These are phyloP conservation scores for Sporobolomyces phaffii DNA, from an alignment of 768 basidiomycete genomes.

Conservation along the genomic window DNA sequence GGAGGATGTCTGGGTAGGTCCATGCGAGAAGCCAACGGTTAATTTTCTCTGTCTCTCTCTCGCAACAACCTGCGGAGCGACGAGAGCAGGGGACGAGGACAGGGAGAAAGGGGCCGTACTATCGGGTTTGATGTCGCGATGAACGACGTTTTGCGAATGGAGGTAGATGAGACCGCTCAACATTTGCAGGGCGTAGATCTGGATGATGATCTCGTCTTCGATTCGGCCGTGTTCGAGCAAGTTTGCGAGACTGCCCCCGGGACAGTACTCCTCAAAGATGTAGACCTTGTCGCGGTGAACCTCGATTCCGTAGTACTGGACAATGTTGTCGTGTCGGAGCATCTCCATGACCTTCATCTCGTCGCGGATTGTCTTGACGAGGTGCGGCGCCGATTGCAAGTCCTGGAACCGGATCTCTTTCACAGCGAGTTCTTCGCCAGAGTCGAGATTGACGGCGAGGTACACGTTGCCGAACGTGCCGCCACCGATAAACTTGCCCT, in stretches of 20 bases:
- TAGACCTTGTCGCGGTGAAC: conserved; percentile 98
- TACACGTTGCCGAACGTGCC: conserved; percentile 99
- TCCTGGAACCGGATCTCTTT: conserved; percentile 99
- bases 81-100: not conserved
- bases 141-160: conserved; percentile 84
- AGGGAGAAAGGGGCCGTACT: conserved; percentile 56
- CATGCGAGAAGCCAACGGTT: not conserved
- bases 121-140: conserved; percentile 97
- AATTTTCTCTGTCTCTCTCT: no score
- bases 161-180: conserved; percentile 87
- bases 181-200: conserved; percentile 95
- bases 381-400: conserved; percentile 73
- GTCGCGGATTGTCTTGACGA: conserved; percentile 88
- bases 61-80: no score
- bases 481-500: conserved; percentile 95
- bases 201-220: conserved; percentile 91
- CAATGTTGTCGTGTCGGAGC: conserved; percentile 93
- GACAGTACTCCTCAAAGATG: conserved; percentile 98
- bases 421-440: conserved; percentile 94
- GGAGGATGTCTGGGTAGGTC: conserved; percentile 67
- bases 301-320: conserved; percentile 98
- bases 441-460: conserved; percentile 90
- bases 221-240: conserved; percentile 87
- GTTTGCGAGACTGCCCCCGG: conserved; percentile 84
- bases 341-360: conserved; percentile 97